phyloP scores from a whole-genome alignment of 1,284 basidiomycete species.

The Microbotryum scabiosae region DNA sequence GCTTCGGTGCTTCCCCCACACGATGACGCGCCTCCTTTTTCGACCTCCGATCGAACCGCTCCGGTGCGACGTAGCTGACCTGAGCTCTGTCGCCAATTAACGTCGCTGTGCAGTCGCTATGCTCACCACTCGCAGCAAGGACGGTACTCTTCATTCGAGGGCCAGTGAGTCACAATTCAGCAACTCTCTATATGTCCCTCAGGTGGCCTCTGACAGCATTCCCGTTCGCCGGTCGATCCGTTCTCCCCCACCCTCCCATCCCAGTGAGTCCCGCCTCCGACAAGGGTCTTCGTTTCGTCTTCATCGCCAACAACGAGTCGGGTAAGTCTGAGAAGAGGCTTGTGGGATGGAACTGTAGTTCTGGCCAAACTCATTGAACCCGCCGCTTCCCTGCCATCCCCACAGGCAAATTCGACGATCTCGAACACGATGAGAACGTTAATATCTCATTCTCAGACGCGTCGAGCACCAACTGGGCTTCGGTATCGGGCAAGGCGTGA shows the following conservation, averaged over 20 bases:
- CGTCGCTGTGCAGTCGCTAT: slow-evolving; percentile 57
- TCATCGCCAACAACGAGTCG: slow-evolving; percentile 67
- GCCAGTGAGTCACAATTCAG: slow-evolving; percentile 47
- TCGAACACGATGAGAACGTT: slow-evolving; percentile 24
- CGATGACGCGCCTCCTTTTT: background rate
- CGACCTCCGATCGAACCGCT: no score
- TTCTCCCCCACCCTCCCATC: background rate
- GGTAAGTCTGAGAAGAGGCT: background rate
- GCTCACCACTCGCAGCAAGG: slow-evolving; percentile 67
- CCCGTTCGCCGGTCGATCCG: background rate
- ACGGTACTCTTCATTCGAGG: slow-evolving; percentile 71
- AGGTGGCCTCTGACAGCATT: background rate
- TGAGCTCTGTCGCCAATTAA: no score
- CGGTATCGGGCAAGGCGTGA: slow-evolving; percentile 65
- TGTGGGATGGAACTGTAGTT: background rate
- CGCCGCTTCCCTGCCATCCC: background rate
- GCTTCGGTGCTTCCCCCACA: no score
- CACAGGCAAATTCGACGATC: slow-evolving; percentile 29
- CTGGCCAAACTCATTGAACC: no score
- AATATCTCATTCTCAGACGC: slow-evolving; percentile 63
- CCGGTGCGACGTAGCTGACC: no score
- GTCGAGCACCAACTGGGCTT: slow-evolving; percentile 70
- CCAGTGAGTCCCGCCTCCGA: slow-evolving; percentile 13
- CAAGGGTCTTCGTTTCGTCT: slow-evolving; percentile 47
- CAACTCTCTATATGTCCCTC: slow-evolving; percentile 46